These are phyloP conservation scores for Hydrangea macrophylla DNA, from an alignment of 148 eudicot species.

Conservation along the genomic window DNA sequence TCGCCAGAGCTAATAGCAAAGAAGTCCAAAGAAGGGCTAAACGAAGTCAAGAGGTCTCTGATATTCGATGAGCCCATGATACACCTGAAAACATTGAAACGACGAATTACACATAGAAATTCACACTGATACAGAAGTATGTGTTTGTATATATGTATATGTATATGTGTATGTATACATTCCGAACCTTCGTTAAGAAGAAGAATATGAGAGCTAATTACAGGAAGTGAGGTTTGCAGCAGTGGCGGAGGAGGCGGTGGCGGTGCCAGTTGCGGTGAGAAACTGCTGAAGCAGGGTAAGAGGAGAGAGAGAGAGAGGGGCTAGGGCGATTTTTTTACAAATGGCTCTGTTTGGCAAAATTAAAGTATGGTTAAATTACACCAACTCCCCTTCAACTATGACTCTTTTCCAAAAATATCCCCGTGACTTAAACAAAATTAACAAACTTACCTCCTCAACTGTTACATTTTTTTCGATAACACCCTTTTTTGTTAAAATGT, in stretches of 20 bases:
- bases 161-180: neutral
- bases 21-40: slow-evolving; percentile 74
- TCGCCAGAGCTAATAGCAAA: slow-evolving; percentile 77
- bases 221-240: neutral
- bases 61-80: slow-evolving; percentile 41
- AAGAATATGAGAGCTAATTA: neutral
- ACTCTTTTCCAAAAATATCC: too few relatives aligned
- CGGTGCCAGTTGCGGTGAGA: neutral
- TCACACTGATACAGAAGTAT: too few relatives aligned
- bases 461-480: too few relatives aligned
- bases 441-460: too few relatives aligned
- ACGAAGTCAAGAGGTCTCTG: slow-evolving; percentile 66
- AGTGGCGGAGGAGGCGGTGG: neutral
- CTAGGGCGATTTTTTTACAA: too few relatives aligned
- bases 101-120: neutral
- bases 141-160: too few relatives aligned
- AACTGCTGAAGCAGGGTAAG: neutral
- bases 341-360: too few relatives aligned
- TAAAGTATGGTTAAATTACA: too few relatives aligned
- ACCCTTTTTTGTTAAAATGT: too few relatives aligned
- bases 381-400: too few relatives aligned
- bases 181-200: neutral
- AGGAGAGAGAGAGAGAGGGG: too few relatives aligned
- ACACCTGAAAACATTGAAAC: neutral
- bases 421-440: too few relatives aligned